These are phyloP conservation scores for Asterophora lycoperdoides DNA, from an alignment of 768 basidiomycete genomes.

Conservation along the genomic window DNA sequence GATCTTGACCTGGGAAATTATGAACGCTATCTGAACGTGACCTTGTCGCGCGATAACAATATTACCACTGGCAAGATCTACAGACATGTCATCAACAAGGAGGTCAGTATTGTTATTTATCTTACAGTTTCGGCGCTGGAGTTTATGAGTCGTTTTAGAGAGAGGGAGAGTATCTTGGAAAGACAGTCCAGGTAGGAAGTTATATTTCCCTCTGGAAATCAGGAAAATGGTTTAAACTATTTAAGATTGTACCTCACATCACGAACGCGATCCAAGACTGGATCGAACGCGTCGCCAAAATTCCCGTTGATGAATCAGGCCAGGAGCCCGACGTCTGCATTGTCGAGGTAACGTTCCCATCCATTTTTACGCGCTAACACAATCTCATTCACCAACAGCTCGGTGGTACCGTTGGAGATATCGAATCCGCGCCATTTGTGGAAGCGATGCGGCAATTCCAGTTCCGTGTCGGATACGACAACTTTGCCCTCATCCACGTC, in stretches of 20 bases:
- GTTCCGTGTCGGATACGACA: constrained; percentile 93
- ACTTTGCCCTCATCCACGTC: constrained; percentile 96
- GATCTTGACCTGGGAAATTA: constrained; percentile 98
- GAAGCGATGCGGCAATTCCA: constrained; percentile 99
- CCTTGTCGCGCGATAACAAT: constrained; percentile 91
- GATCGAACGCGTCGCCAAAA: constrained; percentile 92
- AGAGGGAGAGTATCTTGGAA: constrained; percentile 87
- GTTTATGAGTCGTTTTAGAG: constrained; percentile 39
- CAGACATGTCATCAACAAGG: constrained; percentile 92
- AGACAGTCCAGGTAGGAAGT: constrained; percentile 82
- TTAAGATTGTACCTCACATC: constrained; percentile 89
- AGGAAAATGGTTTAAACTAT: neutral
- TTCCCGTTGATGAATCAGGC: constrained; percentile 92
- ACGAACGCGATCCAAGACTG: constrained; percentile 98
- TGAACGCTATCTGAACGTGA: constrained; percentile 95
- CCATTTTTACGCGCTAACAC: neutral
- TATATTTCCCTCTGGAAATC: too few species aligned
- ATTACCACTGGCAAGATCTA: constrained; percentile 99
- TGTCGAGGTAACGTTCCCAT: constrained; percentile 67
- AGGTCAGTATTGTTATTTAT: constrained; percentile 65
- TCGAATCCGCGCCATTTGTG: constrained; percentile 96
- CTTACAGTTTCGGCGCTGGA: neutral
- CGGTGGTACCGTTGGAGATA: constrained; percentile 97
- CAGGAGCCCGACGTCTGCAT: constrained; percentile 96
- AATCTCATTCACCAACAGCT: constrained; percentile 47